Evolutionary conservation across 352 stramenopile genomes (phyloP).

Genomic region (Globisporangium cederbergense): DNA sequence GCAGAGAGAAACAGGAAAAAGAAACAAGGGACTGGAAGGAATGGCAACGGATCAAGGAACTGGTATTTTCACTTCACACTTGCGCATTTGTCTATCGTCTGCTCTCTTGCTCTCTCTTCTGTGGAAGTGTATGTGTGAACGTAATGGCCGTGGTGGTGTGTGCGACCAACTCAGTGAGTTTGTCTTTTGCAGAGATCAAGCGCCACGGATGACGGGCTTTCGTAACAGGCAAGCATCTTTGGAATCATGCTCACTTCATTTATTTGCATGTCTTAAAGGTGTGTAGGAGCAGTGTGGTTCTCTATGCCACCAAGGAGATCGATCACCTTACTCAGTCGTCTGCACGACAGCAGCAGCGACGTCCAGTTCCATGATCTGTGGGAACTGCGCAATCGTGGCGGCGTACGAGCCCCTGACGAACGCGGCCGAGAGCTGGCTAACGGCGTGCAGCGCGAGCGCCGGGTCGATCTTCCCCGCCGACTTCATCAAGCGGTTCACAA

Average conservation of each 20-base stretch:
- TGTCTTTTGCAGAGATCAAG: not conserved
- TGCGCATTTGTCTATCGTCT: not conserved
- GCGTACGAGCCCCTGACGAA: slow-evolving; percentile 43
- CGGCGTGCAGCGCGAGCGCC: slow-evolving; percentile 35
- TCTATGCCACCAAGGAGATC: not conserved
- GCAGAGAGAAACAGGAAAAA: not conserved
- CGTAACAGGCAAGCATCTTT: not conserved
- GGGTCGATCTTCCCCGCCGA: slow-evolving; percentile 44
- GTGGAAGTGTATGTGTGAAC: not conserved
- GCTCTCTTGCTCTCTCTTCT: too few relatives aligned
- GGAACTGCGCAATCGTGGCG: slow-evolving; percentile 25
- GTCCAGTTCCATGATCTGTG: slow-evolving; percentile 26
- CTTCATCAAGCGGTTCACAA: slow-evolving; percentile 50
- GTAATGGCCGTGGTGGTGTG: not conserved
- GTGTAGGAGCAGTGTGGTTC: not conserved
- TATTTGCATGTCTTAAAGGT: not conserved
- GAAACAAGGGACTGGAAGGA: not conserved
- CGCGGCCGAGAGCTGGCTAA: slow-evolving; percentile 41
- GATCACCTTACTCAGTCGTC: not conserved
- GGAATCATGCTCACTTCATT: not conserved
- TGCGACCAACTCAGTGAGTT: not conserved
- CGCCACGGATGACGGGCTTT: not conserved
- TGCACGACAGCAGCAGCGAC: not conserved
- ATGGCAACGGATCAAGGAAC: slow-evolving; percentile 1
- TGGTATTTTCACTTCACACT: slow-evolving; percentile 1